These are phyloP conservation scores for Magnaporthales sp. DNA, from an alignment of 2,329 filamentous ascomycete genomes.

Conservation along the genomic window DNA sequence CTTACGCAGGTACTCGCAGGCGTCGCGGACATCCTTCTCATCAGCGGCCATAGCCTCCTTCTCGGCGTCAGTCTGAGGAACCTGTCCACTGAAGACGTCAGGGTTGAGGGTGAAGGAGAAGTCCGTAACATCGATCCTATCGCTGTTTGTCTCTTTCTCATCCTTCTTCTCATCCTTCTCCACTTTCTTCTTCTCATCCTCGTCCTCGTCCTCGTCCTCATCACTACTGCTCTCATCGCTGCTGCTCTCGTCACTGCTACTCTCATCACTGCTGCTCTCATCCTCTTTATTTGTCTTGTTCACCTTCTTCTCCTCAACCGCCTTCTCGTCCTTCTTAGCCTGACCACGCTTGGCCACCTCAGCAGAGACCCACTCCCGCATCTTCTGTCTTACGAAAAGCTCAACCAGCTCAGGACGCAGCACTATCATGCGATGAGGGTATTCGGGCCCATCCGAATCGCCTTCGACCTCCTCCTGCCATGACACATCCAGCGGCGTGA, in stretches of 20 bases:
- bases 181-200: constrained; percentile 22
- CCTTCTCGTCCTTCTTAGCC: constrained; percentile 23
- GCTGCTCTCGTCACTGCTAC: constrained; percentile 39
- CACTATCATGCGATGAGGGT: constrained; percentile 95
- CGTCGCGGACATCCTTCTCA: constrained; percentile 79
- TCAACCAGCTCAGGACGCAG: constrained; percentile 86
- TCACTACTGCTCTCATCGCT: constrained; percentile 22
- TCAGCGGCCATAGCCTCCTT: constrained; percentile 76
- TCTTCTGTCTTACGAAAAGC: constrained; percentile 71
- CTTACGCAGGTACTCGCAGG: constrained; percentile 68
- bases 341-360: constrained; percentile 60
- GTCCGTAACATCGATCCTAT: constrained; percentile 74
- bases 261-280: constrained; percentile 69
- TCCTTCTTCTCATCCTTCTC: constrained; percentile 23
- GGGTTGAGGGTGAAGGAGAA: constrained; percentile 90
- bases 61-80: constrained; percentile 82
- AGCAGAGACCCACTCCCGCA: constrained; percentile 78
- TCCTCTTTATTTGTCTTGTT: constrained; percentile 49
- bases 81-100: constrained; percentile 89
- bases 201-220: constrained; percentile 16
- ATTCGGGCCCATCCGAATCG: constrained; percentile 40
- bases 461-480: constrained; percentile 75
- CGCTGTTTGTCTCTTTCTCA: constrained; percentile 38
- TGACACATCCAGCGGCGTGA: constrained; percentile 81
- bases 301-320: constrained; percentile 18